Percentiles rank a stretch among this genome's conserved stretches.
Conservation (phyloP, 352 stramenopile genomes). For the Phytophthora agathidicida region DNA sequence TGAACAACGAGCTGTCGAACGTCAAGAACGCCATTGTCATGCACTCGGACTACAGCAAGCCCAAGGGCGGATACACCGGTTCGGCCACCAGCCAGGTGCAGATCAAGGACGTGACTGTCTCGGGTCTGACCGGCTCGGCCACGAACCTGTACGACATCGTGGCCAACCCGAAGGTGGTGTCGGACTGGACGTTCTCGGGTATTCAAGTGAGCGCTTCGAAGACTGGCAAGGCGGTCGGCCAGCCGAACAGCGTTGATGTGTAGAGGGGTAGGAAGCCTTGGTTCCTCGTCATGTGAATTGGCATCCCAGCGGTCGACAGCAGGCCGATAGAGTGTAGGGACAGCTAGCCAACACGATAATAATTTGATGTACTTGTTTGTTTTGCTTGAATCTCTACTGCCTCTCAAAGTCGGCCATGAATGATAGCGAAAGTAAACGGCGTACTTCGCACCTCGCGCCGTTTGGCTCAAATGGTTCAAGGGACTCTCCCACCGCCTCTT, state of each 20-base stretch:
- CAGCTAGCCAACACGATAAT: neutral
- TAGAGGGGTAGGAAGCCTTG: neutral
- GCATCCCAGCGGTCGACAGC: neutral
- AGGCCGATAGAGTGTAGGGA: neutral
- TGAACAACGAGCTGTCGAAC: conserved; percentile 25
- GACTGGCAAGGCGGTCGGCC: conserved; percentile 3
- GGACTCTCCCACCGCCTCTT: neutral
- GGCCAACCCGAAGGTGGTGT: conserved; percentile 28
- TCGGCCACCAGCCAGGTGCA: conserved; percentile 10
- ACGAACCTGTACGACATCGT: conserved; percentile 36
- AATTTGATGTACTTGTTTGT: conserved; percentile 1
- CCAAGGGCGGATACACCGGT: conserved; percentile 30
- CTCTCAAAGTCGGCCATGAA: too few relatives aligned
- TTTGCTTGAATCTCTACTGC: too few relatives aligned
- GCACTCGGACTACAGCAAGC: conserved; percentile 21
- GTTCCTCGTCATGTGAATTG: neutral
- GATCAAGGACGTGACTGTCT: conserved; percentile 14
- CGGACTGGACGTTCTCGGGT: conserved; percentile 14
- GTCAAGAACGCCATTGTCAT: conserved; percentile 21
- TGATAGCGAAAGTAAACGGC: too few relatives aligned
- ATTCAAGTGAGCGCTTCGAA: conserved; percentile 3
- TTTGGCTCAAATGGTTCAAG: neutral
- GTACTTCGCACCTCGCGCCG: neutral
- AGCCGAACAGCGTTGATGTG: conserved; percentile 5
- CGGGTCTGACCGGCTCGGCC: conserved; percentile 19